Evolutionary conservation across 768 basidiomycete species (phyloP).

Genomic region (Tubosaeta sp.): DNA sequence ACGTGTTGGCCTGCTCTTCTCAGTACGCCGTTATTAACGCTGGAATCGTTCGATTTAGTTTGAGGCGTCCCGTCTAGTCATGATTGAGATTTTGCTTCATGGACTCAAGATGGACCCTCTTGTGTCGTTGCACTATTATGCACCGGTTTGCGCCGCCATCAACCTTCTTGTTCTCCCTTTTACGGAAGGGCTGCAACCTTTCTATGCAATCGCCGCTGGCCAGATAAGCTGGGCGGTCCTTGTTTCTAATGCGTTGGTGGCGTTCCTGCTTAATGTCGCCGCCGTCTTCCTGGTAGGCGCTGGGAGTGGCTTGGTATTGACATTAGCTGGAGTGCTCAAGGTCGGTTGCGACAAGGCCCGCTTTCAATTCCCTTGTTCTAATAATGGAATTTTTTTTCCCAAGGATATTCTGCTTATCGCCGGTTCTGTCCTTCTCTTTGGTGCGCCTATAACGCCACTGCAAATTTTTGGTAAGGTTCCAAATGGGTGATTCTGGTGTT

Average conservation of each 20-base stretch:
- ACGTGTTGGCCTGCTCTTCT: background rate
- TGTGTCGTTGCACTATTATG: slow-evolving; percentile 93
- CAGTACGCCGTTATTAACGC: background rate
- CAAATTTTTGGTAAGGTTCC: slow-evolving; percentile 69
- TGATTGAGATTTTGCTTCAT: slow-evolving; percentile 93
- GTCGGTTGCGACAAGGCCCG: slow-evolving; percentile 32
- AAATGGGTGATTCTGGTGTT: background rate
- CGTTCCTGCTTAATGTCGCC: slow-evolving; percentile 87
- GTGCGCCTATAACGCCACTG: slow-evolving; percentile 70
- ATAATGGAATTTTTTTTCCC: slow-evolving; percentile 33
- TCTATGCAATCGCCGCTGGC: slow-evolving; percentile 55
- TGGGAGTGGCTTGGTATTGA: slow-evolving; percentile 83
- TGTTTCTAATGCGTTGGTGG: slow-evolving; percentile 78
- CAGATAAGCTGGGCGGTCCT: slow-evolving; percentile 67
- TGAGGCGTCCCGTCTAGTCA: slow-evolving; percentile 90
- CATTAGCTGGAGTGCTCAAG: slow-evolving; percentile 93
- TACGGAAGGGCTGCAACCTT: slow-evolving; percentile 87
- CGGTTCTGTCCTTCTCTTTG: slow-evolving; percentile 85
- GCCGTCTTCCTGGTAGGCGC: slow-evolving; percentile 92
- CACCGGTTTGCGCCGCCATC: slow-evolving; percentile 89
- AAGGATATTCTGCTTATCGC: slow-evolving; percentile 90
- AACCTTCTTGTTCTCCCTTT: slow-evolving; percentile 85
- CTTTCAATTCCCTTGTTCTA: background rate
- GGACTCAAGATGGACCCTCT: slow-evolving; percentile 98
- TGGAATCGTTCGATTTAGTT: slow-evolving; percentile 46